Conservation (phyloP, 352 stramenopile species). For the Globisporangium iwayamae region DNA sequence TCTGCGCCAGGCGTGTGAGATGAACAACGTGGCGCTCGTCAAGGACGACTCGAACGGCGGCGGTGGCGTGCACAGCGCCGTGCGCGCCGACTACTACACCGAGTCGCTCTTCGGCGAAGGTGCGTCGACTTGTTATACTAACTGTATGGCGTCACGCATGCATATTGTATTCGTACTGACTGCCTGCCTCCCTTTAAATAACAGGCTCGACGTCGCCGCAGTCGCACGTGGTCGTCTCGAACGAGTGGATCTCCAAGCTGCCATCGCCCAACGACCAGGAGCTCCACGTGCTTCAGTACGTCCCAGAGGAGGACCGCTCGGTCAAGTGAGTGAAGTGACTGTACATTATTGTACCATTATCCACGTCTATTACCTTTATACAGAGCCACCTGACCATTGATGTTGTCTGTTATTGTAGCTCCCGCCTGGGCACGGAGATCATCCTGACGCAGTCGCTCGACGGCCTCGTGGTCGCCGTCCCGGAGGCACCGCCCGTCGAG, state of each 20-base stretch:
- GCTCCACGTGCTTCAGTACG: slow-evolving; percentile 79
- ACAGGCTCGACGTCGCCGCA: slow-evolving; percentile 62
- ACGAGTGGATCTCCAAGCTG: slow-evolving; percentile 86
- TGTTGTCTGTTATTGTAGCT: slow-evolving; percentile 30
- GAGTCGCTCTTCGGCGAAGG: slow-evolving; percentile 87
- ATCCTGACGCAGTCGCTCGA: slow-evolving; percentile 82
- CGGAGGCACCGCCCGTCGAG: slow-evolving; percentile 78
- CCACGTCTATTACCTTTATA: background rate
- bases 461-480: slow-evolving; percentile 85
- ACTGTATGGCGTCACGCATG: background rate
- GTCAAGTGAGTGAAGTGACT: slow-evolving; percentile 45
- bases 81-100: slow-evolving; percentile 77
- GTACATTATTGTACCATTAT: background rate
- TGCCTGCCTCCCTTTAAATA: background rate
- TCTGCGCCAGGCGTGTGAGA: slow-evolving; percentile 78
- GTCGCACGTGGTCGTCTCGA: slow-evolving; percentile 86
- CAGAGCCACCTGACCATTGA: background rate
- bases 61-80: slow-evolving; percentile 60
- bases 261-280: slow-evolving; percentile 64
- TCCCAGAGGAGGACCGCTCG: slow-evolving; percentile 75
- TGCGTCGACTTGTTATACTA: background rate
- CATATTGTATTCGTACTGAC: background rate
- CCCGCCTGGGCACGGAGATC: slow-evolving; percentile 84
- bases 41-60: slow-evolving; percentile 87
- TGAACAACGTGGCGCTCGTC: slow-evolving; percentile 67